phyloP scores from a whole-genome alignment of 2,329 filamentous ascomycete genomes.

The Fusarium paranaense region DNA sequence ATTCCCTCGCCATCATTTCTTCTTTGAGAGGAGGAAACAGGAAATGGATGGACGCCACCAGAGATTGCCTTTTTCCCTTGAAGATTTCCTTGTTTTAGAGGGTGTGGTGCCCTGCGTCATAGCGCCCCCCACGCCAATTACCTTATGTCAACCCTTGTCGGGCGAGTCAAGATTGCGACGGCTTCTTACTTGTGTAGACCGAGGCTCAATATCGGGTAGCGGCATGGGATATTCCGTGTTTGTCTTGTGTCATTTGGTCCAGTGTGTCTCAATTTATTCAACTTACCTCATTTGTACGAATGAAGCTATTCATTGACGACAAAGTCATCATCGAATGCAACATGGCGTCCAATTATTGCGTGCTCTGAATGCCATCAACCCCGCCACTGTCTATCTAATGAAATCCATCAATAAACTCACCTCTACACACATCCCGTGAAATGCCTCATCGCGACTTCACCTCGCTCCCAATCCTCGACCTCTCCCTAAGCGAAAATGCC shows the following conservation, averaged over 20 bases:
- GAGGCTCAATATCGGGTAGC: not conserved
- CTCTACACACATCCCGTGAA: not conserved
- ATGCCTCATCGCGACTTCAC: slow-evolving; percentile 44
- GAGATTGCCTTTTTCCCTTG: not conserved
- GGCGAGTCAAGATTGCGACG: not conserved
- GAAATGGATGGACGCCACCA: not conserved
- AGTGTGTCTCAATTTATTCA: not conserved
- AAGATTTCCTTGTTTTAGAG: not conserved
- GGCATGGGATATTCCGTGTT: not conserved
- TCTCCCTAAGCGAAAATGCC: slow-evolving; percentile 55
- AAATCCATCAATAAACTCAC: not conserved
- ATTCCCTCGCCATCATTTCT: not conserved
- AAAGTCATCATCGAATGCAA: not conserved
- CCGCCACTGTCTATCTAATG: not conserved
- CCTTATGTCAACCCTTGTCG: not conserved
- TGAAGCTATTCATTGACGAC: not conserved
- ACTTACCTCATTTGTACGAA: not conserved
- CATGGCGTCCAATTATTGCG: not conserved
- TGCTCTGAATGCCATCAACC: not conserved
- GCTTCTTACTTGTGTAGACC: not conserved
- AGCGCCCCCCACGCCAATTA: not conserved
- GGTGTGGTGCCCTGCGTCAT: not conserved
- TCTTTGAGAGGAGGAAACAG: not conserved
- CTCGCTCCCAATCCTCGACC: slow-evolving; percentile 61
- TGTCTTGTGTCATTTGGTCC: not conserved